Evolutionary conservation across 2,329 filamentous ascomycete genomes (phyloP).

Genomic region (Didymella arachidicola): DNA sequence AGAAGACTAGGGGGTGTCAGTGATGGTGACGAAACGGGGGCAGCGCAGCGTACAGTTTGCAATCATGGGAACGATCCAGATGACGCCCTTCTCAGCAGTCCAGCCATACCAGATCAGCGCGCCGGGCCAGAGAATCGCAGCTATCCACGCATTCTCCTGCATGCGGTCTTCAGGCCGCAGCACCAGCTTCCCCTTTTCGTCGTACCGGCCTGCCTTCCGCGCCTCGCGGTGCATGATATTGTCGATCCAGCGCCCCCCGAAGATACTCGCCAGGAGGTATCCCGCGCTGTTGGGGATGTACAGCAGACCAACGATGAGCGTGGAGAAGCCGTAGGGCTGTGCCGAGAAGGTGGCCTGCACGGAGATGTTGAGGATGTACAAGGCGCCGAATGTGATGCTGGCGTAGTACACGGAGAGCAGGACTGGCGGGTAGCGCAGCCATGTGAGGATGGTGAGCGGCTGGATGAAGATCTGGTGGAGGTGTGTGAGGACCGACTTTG

Average conservation of each 20-base stretch:
- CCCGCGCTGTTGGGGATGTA: slow-evolving; percentile 51
- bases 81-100: slow-evolving; percentile 43
- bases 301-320: slow-evolving; percentile 48
- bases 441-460: slow-evolving; percentile 49
- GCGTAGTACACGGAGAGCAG: slow-evolving; percentile 52
- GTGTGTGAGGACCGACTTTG: slow-evolving; percentile 37
- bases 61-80: slow-evolving; percentile 49
- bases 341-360: slow-evolving; percentile 48
- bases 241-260: slow-evolving; percentile 53
- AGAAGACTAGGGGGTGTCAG: slow-evolving; percentile 41
- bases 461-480: slow-evolving; percentile 51
- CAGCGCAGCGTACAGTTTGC: slow-evolving; percentile 37
- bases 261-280: slow-evolving; percentile 46
- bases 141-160: slow-evolving; percentile 52
- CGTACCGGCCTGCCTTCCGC: slow-evolving; percentile 46
- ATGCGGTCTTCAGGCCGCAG: slow-evolving; percentile 52
- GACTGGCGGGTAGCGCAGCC: slow-evolving; percentile 51
- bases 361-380: slow-evolving; percentile 53
- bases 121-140: slow-evolving; percentile 45
- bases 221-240: slow-evolving; percentile 52
- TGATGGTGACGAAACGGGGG: too few relatives aligned
- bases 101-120: slow-evolving; percentile 52
- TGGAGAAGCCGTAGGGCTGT: slow-evolving; percentile 47
- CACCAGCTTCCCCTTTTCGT: slow-evolving; percentile 46
- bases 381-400: slow-evolving; percentile 49